phyloP scores from a whole-genome alignment of 495 filamentous ascomycete species.

The Podospora pseudoanserina region DNA sequence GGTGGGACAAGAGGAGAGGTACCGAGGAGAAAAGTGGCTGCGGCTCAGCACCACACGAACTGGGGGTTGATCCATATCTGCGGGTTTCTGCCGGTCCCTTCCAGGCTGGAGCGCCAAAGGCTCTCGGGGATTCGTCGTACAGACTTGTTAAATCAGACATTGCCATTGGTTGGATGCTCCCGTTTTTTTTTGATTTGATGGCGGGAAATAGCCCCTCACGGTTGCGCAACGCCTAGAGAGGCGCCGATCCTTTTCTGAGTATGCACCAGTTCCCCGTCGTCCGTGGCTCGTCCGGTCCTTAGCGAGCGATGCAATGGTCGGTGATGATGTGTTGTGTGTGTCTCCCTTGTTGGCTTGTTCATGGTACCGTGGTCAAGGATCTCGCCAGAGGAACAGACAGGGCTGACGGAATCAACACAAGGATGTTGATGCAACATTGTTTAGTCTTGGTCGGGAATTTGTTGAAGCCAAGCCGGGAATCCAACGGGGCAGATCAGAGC shows the following conservation, averaged over 20 bases:
- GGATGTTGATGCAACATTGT: constrained; percentile 1
- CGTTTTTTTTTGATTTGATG: neutral
- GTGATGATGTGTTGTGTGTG: neutral
- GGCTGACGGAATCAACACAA: neutral
- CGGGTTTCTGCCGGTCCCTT: neutral
- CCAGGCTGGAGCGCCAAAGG: neutral
- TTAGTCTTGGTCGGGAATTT: neutral
- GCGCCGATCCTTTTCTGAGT: neutral
- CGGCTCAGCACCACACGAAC: neutral
- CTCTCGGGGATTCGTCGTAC: neutral
- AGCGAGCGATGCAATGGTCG: neutral
- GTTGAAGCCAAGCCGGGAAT: neutral
- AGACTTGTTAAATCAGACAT: neutral
- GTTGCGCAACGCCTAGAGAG: neutral
- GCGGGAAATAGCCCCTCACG: neutral
- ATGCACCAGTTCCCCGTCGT: neutral
- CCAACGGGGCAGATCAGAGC: neutral
- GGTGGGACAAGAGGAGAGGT: neutral
- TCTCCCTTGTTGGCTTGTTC: neutral
- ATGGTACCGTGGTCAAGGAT: neutral
- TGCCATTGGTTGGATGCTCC: neutral
- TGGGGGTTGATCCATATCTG: neutral
- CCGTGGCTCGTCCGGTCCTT: neutral
- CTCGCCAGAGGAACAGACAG: neutral
- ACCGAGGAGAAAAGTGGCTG: neutral